Base-by-base conservation (phyloP, 176 grass and related monocot genomes). In the Oryza coarctata region DNA sequence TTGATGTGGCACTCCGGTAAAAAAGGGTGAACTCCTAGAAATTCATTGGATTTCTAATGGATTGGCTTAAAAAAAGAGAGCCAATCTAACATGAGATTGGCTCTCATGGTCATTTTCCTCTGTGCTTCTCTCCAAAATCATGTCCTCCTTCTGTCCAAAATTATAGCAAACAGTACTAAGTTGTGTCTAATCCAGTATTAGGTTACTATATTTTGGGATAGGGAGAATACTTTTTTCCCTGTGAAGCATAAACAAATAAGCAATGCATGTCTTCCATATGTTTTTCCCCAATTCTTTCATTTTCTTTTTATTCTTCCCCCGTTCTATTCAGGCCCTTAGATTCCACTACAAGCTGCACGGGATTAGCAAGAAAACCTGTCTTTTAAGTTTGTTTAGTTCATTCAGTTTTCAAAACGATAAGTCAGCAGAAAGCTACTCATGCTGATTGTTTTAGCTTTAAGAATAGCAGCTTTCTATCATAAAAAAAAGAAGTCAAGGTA, bases 261-360 rank as follows among this genome's bases (percentile, higher is more conserved):
- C 22, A 60, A 3, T 25, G 0, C 8, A 60, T 60, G 22, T 11
- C 8, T 60, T 23, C 11, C n/a, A 25, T 55, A 55, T 55, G 3
- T 60, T 60, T 60, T 60, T 57, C 20, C 20, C 55, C 9, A 25
- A 60, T 60, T 3, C 22, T 60, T 23, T 60, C 55, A 57, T 57
- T 57, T 57, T 60, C 7, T 17, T 60, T 55, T 8, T 47, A 11
- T 47, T 60, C 22, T 23, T 58, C 55, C 11, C 55, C 55, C n/a
- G 0, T 10, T 60, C n/a, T 20, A 57, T 3, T 20, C n/a, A 9
- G 55, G 55, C 55, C 55, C 22, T 58, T 71, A 63, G 13, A 75
- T 4, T 85, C 70, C 76, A 89, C 30, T 89, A 55, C 13, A 80
- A 70, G 30, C 4, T 33, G 31, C 31, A 76, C 69, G 52, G 14